phyloP scores from a whole-genome alignment of 2,329 filamentous ascomycete species.

The Teratosphaeria pseudoeucalypti region DNA sequence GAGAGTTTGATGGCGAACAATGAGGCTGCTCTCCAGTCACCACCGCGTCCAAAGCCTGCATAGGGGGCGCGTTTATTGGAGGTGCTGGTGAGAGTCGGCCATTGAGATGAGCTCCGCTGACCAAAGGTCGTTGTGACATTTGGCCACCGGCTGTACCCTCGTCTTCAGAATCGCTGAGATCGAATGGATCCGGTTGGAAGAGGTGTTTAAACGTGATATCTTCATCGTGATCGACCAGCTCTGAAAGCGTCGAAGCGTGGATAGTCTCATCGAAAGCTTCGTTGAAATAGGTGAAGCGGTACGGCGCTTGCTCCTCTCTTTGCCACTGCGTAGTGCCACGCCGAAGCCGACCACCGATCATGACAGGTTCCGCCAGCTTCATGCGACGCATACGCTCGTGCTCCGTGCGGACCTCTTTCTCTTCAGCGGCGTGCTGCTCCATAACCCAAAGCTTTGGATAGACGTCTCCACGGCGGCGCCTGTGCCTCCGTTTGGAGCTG shows the following conservation, averaged over 20 bases:
- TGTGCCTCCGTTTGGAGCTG: background rate
- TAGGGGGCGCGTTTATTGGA: background rate
- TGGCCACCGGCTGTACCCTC: conserved; percentile 43
- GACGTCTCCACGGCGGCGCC: background rate
- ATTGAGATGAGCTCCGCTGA: background rate
- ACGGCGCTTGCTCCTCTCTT: conserved; percentile 80
- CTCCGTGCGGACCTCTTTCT: conserved; percentile 69
- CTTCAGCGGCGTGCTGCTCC: conserved; percentile 81
- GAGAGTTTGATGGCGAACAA: conserved; percentile 26
- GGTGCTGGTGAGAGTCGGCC: conserved; percentile 1
- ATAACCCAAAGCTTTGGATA: conserved; percentile 39
- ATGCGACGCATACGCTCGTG: conserved; percentile 61
- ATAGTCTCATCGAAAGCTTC: conserved; percentile 94
- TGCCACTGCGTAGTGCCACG: conserved; percentile 74
- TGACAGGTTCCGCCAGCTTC: conserved; percentile 84
- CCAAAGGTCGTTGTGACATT: background rate
- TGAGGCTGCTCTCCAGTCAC: background rate
- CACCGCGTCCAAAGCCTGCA: background rate
- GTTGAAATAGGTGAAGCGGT: conserved; percentile 97
- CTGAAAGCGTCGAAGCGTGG: conserved; percentile 89
- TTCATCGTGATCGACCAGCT: conserved; percentile 63
- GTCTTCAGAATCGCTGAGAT: conserved; percentile 56
- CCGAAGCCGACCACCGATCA: conserved; percentile 79
- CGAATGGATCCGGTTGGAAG: conserved; percentile 76
- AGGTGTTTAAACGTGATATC: conserved; percentile 76